Evolutionary conservation across 169 alveolate genomes (phyloP).

Genomic region (Plasmodium gallinaceum): DNA sequence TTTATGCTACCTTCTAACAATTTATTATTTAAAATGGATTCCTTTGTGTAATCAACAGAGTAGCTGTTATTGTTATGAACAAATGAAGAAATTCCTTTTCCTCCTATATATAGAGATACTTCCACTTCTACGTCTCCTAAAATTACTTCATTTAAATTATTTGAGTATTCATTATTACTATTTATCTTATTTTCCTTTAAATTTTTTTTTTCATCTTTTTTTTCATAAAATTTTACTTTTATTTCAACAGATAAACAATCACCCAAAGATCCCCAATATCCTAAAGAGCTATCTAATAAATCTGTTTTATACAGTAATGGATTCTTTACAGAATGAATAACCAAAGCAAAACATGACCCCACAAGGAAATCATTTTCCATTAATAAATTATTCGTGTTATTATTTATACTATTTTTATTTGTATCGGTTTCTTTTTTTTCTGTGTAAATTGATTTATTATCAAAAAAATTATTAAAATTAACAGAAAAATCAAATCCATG

Average conservation of each 20-base stretch:
- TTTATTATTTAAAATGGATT: conserved; percentile 55
- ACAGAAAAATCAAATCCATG: conserved; percentile 77
- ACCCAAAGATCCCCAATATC: conserved; percentile 76
- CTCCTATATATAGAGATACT: conserved; percentile 73
- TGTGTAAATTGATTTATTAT: conserved; percentile 24
- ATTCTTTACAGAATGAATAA: conserved; percentile 72
- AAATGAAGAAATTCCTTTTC: conserved; percentile 75
- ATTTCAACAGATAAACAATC: conserved; percentile 78
- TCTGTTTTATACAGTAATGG: conserved; percentile 75
- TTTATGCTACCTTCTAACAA: conserved; percentile 45
- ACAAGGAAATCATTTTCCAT: conserved; percentile 50
- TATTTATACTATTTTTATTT: not conserved
- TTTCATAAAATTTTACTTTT: conserved; percentile 75
- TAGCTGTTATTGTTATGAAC: conserved; percentile 71
- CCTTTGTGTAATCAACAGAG: conserved; percentile 65
- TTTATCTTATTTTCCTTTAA: not conserved
- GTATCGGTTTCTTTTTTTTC: not conserved
- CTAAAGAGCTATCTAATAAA: conserved; percentile 33
- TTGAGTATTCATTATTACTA: not conserved
- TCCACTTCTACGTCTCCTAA: conserved; percentile 76
- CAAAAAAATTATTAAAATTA: conserved; percentile 76
- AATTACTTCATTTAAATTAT: conserved; percentile 11
- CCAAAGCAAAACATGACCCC: conserved; percentile 73
- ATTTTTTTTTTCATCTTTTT: conserved; percentile 8
- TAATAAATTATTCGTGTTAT: not conserved